These are phyloP conservation scores for Cyberlindnera mrakii DNA, from an alignment of 805 yeast genomes.

Conservation along the genomic window DNA sequence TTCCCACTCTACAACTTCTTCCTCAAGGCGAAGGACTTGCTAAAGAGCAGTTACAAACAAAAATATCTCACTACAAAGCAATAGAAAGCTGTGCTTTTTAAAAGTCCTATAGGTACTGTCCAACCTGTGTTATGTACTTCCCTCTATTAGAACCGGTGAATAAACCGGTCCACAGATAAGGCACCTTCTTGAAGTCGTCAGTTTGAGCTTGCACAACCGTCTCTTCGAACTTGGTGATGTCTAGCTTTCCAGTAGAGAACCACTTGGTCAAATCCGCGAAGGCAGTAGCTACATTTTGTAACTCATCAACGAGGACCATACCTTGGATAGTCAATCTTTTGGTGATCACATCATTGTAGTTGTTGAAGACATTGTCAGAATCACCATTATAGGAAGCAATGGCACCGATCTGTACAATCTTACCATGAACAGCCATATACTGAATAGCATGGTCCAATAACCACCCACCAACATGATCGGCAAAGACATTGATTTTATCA, in stretches of 20 bases:
- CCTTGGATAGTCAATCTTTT: slow-evolving; percentile 50
- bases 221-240: slow-evolving; percentile 28
- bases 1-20: too few relatives aligned
- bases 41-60: too few relatives aligned
- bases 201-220: slow-evolving; percentile 36
- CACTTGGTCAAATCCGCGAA: slow-evolving; percentile 29
- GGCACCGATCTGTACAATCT: slow-evolving; percentile 56
- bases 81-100: too few relatives aligned
- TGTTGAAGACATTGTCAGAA: slow-evolving; percentile 29
- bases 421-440: slow-evolving; percentile 33
- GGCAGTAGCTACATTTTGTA: slow-evolving; percentile 32
- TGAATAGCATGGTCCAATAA: slow-evolving; percentile 39
- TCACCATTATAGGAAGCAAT: slow-evolving; percentile 48
- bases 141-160: slow-evolving; percentile 43
- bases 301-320: slow-evolving; percentile 43
- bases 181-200: slow-evolving; percentile 37
- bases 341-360: slow-evolving; percentile 38
- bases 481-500: slow-evolving; percentile 46
- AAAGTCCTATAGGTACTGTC: slow-evolving; percentile 4
- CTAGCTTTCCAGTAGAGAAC: slow-evolving; percentile 36
- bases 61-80: too few relatives aligned
- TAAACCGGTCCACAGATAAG: slow-evolving; percentile 40
- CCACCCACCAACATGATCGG: slow-evolving; percentile 62
- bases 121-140: slow-evolving; percentile 40
- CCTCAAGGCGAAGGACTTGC: too few relatives aligned